Evolutionary conservation across 352 stramenopile genomes (phyloP).

Genomic region (Thraustochytrium sp.): DNA sequence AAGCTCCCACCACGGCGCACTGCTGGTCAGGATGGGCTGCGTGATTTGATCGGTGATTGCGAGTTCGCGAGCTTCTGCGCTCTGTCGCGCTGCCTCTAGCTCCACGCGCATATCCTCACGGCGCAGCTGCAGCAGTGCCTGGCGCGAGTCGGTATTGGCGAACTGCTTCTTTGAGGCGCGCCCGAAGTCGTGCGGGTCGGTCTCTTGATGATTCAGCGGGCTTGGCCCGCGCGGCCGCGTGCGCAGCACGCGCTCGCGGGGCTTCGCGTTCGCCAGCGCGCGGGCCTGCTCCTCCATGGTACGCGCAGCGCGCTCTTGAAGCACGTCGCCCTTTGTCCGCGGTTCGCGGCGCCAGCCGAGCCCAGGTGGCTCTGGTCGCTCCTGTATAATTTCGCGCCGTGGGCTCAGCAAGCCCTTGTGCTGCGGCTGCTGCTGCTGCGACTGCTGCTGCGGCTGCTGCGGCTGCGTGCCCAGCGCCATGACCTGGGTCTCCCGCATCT

Average conservation of each 20-base stretch:
- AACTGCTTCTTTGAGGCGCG: not conserved
- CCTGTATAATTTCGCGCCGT: constrained; percentile 1
- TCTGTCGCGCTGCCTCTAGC: not conserved
- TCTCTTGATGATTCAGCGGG: constrained; percentile 9
- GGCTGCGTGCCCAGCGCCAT: too few species aligned
- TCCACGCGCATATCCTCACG: constrained; percentile 13
- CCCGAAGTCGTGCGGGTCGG: not conserved
- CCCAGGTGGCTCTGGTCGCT: not conserved
- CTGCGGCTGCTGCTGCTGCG: too few species aligned
- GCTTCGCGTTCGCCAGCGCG: not conserved
- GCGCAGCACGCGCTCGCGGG: not conserved
- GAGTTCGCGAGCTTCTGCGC: not conserved
- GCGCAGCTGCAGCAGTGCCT: not conserved
- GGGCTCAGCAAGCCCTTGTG: too few species aligned
- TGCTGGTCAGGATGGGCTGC: not conserved
- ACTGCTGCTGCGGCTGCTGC: too few species aligned
- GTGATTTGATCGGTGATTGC: not conserved
- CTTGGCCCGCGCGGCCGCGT: not conserved
- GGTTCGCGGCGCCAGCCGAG: not conserved
- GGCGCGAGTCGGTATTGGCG: not conserved
- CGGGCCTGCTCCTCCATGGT: not conserved
- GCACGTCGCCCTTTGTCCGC: not conserved
- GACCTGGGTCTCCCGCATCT: too few species aligned
- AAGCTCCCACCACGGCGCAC: constrained; percentile 15
- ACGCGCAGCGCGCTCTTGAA: not conserved